Evolutionary conservation across 129 eudicot genomes (phyloP), one percentile per base, ranked within the genome.

Genomic region (Apium graveolens): DNA sequence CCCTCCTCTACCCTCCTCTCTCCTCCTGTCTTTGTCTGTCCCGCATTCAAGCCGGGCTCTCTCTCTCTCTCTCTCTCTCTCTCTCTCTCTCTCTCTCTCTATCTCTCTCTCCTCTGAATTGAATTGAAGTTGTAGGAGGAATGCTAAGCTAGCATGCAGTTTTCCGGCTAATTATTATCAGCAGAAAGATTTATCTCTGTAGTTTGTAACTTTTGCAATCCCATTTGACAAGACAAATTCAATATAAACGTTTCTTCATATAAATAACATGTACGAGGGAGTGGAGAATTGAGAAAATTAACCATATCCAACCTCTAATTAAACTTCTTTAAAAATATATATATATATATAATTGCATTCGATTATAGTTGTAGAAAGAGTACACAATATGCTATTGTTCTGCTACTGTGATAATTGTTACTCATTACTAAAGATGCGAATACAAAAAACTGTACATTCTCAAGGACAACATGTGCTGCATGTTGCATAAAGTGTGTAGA

Each of bases 21-120:
- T 60, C 38, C 81, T 80, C 78, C 85, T 83, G 84, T 81, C 90
- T 65, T 69, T 81, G 82, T 87, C 87, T 81, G 87, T 81, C 85
- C 85, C 87, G 87, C 90, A 84, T 86, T 86, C 84, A 81, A 81
- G 38, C 2, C 38, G 38, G 84, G 85, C 85, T 76, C 84, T 82
- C 86, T 84, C 76, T 73, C 53, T 43, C 37, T 41, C 18, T 43
- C 48, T 62, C 39, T 63, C 73, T 7, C 53, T 7, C 26, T 24
- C 65, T 7, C 65, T 55, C 65, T 7, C 31, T 57, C 66, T 9
- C 65, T 55, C 65, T 10, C 65, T 53, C 63, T 7, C 63, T 24
- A 29, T 55, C 65, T 24, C 63, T 24, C 63, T 5, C 63, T 53
- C 63, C 0, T 53, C 27, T 21, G 29, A n/a, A 57, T 57, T n/a